Percentiles rank a stretch among this genome's conserved stretches.
These are phyloP conservation scores for Exophiala phaeomuriformis DNA, from an alignment of 2,329 filamentous ascomycete species.

Conservation along the genomic window DNA sequence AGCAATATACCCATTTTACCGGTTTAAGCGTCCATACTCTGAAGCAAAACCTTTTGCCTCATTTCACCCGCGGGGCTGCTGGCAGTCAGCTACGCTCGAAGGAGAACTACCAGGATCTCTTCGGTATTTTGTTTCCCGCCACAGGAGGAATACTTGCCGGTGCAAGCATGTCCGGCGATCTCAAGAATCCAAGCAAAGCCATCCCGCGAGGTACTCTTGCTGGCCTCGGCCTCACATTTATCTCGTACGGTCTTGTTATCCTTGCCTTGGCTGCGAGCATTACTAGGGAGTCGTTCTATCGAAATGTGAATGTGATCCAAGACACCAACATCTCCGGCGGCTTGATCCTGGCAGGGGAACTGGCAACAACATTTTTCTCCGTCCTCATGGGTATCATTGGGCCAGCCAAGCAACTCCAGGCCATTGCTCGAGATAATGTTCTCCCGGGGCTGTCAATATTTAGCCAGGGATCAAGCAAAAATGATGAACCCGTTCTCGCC, in stretches of 20 bases:
- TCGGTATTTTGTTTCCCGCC: constrained; percentile 76
- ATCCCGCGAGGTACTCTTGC: constrained; percentile 79
- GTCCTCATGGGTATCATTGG: constrained; percentile 81
- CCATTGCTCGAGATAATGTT: constrained; percentile 69
- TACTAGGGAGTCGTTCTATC: constrained; percentile 64
- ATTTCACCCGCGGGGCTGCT: constrained; percentile 54
- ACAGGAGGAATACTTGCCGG: constrained; percentile 59
- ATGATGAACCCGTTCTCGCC: constrained; percentile 68
- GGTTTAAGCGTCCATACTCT: constrained; percentile 66
- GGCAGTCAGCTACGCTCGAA: constrained; percentile 56
- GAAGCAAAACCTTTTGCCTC: constrained; percentile 64
- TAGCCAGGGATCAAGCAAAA: constrained; percentile 61
- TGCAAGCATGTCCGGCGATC: constrained; percentile 83
- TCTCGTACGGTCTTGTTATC: constrained; percentile 68
- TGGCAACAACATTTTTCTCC: constrained; percentile 76
- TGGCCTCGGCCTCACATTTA: constrained; percentile 67
- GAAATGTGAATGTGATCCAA: constrained; percentile 71
- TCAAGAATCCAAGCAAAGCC: constrained; percentile 72
- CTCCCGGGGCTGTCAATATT: constrained; percentile 70
- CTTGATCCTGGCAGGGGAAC: constrained; percentile 71
- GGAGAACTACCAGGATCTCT: constrained; percentile 70
- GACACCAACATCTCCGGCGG: constrained; percentile 68
- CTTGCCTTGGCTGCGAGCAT: constrained; percentile 70
- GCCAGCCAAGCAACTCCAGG: constrained; percentile 75
- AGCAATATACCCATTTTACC: constrained; percentile 65